Conservation (phyloP, 139 green algal species). For the Volvox africanus region DNA sequence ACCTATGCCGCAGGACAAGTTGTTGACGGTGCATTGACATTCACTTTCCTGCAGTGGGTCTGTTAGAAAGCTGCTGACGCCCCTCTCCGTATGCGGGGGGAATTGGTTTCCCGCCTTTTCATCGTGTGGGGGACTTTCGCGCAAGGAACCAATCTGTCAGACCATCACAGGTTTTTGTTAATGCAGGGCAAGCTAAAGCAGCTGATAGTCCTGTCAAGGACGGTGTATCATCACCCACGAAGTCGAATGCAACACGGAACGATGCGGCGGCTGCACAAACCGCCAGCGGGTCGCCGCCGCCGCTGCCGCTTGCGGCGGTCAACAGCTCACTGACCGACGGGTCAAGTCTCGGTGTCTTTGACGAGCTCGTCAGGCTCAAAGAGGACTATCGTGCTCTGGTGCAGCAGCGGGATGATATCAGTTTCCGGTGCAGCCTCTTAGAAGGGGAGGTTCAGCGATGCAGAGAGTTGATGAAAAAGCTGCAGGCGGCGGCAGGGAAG, state of each 20-base stretch:
- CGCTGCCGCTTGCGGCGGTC: not conserved
- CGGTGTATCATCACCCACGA: not conserved
- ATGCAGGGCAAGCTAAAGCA: not conserved
- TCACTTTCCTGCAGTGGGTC: too few species aligned
- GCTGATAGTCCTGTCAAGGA: not conserved
- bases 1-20: too few species aligned
- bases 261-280: not conserved
- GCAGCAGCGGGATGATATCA: constrained; percentile 19
- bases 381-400: not conserved
- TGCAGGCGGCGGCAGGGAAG: not conserved
- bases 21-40: too few species aligned
- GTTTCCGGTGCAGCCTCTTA: not conserved
- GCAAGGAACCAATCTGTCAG: too few species aligned
- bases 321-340: not conserved
- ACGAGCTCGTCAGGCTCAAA: not conserved
- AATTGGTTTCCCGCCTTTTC: too few species aligned
- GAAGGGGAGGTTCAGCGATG: not conserved
- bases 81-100: too few species aligned
- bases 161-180: too few species aligned
- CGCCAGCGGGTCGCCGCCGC: too few species aligned
- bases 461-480: not conserved
- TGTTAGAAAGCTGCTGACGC: too few species aligned
- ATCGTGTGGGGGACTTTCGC: too few species aligned
- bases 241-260: not conserved
- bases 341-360: not conserved